Evolutionary conservation across 441 rosid genomes (phyloP).

Genomic region (Raphanus hybrid): DNA sequence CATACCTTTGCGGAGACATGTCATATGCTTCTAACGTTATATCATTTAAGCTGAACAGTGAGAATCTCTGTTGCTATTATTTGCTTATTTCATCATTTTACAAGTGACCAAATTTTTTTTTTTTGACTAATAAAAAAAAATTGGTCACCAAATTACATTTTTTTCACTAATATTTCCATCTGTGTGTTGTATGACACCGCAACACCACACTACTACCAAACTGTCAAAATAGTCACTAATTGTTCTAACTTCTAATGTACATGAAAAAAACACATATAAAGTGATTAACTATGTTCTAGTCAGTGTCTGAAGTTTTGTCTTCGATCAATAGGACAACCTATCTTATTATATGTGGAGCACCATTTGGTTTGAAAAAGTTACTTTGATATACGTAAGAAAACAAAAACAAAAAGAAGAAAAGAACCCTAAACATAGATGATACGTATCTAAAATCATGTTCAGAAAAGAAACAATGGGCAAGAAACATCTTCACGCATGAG

Average conservation of each 20-base stretch:
- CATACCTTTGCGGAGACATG: no score
- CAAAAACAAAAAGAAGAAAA: neutral
- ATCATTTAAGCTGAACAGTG: no score
- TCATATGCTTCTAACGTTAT: no score
- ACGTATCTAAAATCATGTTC: conserved; percentile 25
- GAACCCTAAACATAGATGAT: conserved; percentile 28
- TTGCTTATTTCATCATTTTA: no score
- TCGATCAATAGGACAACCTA: conserved; percentile 36
- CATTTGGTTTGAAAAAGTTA: conserved; percentile 34
- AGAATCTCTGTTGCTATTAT: no score
- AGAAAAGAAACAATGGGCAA: conserved; percentile 37
- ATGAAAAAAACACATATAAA: conserved; percentile 24
- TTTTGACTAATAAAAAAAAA: no score
- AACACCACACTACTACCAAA: neutral
- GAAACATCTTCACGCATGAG: conserved; percentile 49
- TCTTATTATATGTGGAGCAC: conserved; percentile 38
- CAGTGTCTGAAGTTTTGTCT: conserved; percentile 32
- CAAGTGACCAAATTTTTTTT: neutral
- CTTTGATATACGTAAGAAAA: conserved; percentile 1
- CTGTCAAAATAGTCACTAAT: conserved; percentile 6
- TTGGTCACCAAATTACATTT: no score
- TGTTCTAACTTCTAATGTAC: no score
- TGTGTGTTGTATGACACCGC: neutral
- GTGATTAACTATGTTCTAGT: conserved; percentile 29
- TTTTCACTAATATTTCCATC: neutral